Evolutionary conservation across 306 rosid genomes (phyloP).

Genomic region (Lotus japonicus): DNA sequence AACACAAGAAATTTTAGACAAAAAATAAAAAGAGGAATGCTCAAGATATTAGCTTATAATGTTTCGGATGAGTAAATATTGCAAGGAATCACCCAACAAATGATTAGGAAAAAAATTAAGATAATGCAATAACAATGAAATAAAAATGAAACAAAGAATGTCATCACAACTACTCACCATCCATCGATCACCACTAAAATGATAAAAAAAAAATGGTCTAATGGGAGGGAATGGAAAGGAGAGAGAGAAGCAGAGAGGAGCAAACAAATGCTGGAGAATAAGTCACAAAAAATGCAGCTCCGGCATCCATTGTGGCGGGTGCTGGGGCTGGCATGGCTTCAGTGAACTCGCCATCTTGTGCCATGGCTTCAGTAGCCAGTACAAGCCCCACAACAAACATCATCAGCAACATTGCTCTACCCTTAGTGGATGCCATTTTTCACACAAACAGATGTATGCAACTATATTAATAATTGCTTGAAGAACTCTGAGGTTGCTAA

Average conservation of each 20-base stretch:
- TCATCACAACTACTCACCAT: neutral
- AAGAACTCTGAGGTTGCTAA: neutral
- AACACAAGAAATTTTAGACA: no score
- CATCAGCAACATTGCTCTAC: conserved; percentile 9
- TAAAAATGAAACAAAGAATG: neutral
- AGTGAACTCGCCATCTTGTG: conserved; percentile 13
- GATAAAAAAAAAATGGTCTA: neutral
- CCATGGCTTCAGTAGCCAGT: conserved; percentile 4
- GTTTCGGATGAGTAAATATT: neutral
- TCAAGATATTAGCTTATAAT: neutral
- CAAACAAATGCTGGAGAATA: conserved; percentile 6
- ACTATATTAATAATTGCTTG: no score
- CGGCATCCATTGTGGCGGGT: neutral
- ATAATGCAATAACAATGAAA: neutral
- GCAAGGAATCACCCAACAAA: neutral
- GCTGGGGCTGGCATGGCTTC: conserved; percentile 23
- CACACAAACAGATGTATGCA: neutral
- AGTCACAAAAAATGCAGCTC: conserved; percentile 31
- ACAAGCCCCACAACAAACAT: conserved; percentile 17
- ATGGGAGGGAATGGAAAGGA: conserved; percentile 15
- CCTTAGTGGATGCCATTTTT: conserved; percentile 22
- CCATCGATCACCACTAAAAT: neutral
- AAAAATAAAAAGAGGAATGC: no score
- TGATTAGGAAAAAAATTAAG: neutral
- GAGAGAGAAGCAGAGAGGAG: conserved; percentile 21